These are phyloP conservation scores for Blastocystis sp. DNA, from an alignment of 352 stramenopile genomes.

Conservation along the genomic window DNA sequence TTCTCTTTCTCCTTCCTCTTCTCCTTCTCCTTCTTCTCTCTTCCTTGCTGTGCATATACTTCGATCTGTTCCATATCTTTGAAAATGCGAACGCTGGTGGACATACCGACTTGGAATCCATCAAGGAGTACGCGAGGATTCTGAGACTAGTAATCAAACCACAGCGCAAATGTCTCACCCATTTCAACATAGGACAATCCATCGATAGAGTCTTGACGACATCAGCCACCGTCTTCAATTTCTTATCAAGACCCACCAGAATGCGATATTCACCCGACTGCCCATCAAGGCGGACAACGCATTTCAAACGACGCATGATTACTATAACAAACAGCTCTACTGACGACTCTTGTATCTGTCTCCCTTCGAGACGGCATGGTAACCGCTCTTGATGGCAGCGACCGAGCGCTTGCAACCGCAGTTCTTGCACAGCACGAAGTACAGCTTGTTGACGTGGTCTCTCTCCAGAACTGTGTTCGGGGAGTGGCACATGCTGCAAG, in stretches of 20 bases:
- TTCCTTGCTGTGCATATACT: neutral
- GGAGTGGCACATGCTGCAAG: constrained; percentile 95
- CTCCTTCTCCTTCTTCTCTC: neutral
- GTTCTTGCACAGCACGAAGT: constrained; percentile 94
- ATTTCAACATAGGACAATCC: neutral
- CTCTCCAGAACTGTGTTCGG: constrained; percentile 91
- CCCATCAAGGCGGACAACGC: neutral
- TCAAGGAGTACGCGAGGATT: neutral
- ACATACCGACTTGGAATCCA: neutral
- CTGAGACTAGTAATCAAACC: neutral
- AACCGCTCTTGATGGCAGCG: constrained; percentile 88
- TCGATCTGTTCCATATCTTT: too few species aligned
- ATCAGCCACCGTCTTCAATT: neutral
- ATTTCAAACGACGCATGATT: neutral
- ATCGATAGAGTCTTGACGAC: neutral
- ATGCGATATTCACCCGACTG: neutral
- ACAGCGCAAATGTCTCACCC: neutral
- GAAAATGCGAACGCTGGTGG: neutral
- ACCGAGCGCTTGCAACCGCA: constrained; percentile 89
- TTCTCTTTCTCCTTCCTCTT: neutral
- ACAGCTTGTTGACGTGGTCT: constrained; percentile 85
- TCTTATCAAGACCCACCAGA: neutral
- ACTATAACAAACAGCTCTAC: constrained; percentile 11
- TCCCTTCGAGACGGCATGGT: constrained; percentile 81
- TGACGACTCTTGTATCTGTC: constrained; percentile 57